Base-by-base conservation (phyloP, 202 grass and related monocot genomes). In the Cymbopogon flexuosus region DNA sequence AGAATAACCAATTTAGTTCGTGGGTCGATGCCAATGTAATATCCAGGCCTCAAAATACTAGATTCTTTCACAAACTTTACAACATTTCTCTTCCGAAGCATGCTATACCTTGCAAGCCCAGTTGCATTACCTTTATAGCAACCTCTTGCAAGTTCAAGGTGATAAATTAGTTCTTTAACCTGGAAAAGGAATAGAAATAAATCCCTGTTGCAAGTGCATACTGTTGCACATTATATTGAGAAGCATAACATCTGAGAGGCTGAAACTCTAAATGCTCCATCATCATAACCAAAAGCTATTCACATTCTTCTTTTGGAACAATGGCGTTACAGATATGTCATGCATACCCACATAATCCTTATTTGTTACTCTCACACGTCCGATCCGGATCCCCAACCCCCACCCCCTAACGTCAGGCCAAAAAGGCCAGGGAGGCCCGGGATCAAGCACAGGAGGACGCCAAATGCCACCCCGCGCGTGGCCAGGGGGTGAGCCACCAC, bases 21-120 rank as follows among this genome's bases (percentile, higher is more conserved):
- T 10, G 82, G 88, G 46, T 98, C 92, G 21, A 98, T 76, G 21
- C 79, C 88, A 42, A 98, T 82, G 84, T 91, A 98, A 83, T 95
- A 98, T 64, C 90, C 96, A 77, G 96, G 90, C 43, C 92, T 87
- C 69, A 98, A 82, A 45, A 98, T 86, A 68, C 92, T 98, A 9
- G 96, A 93, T 60, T 91, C 87, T 75, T 95, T 93, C 65, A 98
- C 81, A 70, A 91, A 95, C 75, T 95, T 98, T 65, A 95, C 51
- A 83, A 98, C 81, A 68, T 98, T 95, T 79, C 91, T 91, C 69
- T 91, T 91, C 24, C 87, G 90, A 86, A 99, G 90, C 96, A 99
- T 99, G 83, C 90, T 95, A 78, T 93, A 67, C 54, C 84, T 76
- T 80, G 96, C 90, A 76, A 95, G 77, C 43, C 84, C 81, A 64